Evolutionary conservation across 2,329 filamentous ascomycete genomes (phyloP), one percentile per base, ranked within the genome.

Genomic region (Tolypocladium endophyticum): DNA sequence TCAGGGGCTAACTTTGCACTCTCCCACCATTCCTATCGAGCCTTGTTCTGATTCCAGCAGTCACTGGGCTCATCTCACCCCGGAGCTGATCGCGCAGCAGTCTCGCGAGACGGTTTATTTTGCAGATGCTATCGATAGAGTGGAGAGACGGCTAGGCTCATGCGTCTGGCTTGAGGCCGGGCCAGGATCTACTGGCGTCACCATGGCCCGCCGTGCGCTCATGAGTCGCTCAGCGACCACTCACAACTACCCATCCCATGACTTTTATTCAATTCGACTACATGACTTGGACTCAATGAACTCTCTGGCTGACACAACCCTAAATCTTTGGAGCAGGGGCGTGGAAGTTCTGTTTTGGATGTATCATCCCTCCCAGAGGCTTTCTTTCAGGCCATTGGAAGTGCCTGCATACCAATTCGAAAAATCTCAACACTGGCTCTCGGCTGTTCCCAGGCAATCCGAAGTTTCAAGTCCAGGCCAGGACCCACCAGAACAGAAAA

Each of bases 141-240:
- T 74, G 0, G 61, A 61, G 9, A 56, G 59, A 18, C 56, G 64
- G 20, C 61, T 67, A 20, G 65, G 67, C 1, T 57, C 59, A 0
- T 63, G 61, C 43, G 59, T 70, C 23, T 74, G 68, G 66, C 60
- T 75, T 6, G 73, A 75, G 55, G 70, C 70, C 4, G 73, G 73
- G 8, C 68, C 68, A 0, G 64, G 63, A 12, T 71, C 73, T 0
- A 70, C 71, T 0, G 67, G 75, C 7, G 69, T 70, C 0, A 28
- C 60, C 8, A 74, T 77, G 70, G 68, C 67, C 0, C 61, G 64
- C 14, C 68, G 70, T 2, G 71, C 71, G 0, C 59, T 73, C 16
- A 60, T 18, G 18, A 18, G 18, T n/a, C 16, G 16, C 47, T 12
- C 47, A 5, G 4, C 11, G 12, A 25, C 43, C n/a, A 25, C n/a